Conservation (phyloP, 2,329 filamentous ascomycete species). For the Penicillium sp. region DNA sequence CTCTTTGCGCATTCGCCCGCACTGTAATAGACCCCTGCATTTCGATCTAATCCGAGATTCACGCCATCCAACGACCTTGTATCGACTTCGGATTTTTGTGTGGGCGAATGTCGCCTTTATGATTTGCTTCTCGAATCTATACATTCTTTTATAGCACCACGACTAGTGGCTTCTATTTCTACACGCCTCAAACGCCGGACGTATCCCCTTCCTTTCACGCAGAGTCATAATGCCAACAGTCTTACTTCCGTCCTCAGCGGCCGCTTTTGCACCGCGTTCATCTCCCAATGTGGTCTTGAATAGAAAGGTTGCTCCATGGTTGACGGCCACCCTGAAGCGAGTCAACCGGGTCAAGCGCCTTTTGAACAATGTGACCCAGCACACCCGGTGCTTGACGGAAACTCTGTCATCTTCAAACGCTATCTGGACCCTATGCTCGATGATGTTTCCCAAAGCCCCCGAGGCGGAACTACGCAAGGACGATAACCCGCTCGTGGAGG, state of each 20-base stretch:
- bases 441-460: conserved; percentile 87
- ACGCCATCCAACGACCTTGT: not conserved
- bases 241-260: conserved; percentile 88
- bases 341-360: conserved; percentile 96
- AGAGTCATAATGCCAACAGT: conserved; percentile 74
- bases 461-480: conserved; percentile 79
- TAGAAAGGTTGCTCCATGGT: conserved; percentile 89
- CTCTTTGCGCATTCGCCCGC: conserved; percentile 33
- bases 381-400: conserved; percentile 91
- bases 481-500: conserved; percentile 74
- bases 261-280: conserved; percentile 88
- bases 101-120: conserved; percentile 40
- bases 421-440: conserved; percentile 87
- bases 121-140: conserved; percentile 23
- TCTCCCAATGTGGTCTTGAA: conserved; percentile 92
- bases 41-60: no score
- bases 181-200: conserved; percentile 35
- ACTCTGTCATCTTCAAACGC: conserved; percentile 82
- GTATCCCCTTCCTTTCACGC: conserved; percentile 45
- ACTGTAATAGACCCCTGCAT: conserved; percentile 27
- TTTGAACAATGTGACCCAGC: conserved; percentile 92
- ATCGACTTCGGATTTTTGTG: conserved; percentile 14
- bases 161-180: no score
- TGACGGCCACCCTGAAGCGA: conserved; percentile 92
- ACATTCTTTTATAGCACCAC: conserved; percentile 41